These are phyloP conservation scores for Hanseniaspora nectarophila DNA, from an alignment of 805 yeast species.

Conservation along the genomic window DNA sequence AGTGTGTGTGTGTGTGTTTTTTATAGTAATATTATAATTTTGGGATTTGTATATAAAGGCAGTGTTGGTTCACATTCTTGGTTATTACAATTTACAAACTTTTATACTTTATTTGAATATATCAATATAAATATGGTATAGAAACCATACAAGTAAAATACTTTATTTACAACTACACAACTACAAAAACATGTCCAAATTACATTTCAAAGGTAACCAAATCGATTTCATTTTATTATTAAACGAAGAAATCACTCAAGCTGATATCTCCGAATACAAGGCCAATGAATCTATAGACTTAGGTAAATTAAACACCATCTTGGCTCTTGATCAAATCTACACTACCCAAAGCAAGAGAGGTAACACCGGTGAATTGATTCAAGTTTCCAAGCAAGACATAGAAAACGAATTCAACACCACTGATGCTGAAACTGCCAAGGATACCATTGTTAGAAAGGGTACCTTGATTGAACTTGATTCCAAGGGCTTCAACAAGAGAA, in stretches of 20 bases:
- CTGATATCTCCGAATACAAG: background rate
- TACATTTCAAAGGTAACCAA: constrained; percentile 53
- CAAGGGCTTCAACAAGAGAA: constrained; percentile 23
- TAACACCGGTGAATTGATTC: constrained; percentile 56
- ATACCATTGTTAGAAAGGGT: constrained; percentile 45
- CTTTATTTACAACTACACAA: background rate
- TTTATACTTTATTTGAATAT: no score
- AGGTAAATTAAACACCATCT: background rate
- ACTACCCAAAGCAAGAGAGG: constrained; percentile 51
- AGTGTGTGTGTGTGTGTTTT: background rate
- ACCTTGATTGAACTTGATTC: constrained; percentile 41
- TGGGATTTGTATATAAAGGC: background rate
- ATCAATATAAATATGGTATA: no score
- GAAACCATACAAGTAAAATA: background rate
- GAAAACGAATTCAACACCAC: constrained; percentile 55
- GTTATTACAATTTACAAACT: no score
- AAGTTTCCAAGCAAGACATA: constrained; percentile 56
- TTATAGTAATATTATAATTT: no score
- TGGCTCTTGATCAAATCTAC: constrained; percentile 38
- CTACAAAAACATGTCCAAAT: constrained; percentile 27
- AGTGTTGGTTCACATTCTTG: no score
- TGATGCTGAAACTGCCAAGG: constrained; percentile 41
- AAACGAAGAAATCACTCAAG: constrained; percentile 2
- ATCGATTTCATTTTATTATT: constrained; percentile 52
- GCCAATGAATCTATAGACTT: background rate